Conservation (phyloP, 2,329 filamentous ascomycete species). For the Ophiosphaerella korrae region DNA sequence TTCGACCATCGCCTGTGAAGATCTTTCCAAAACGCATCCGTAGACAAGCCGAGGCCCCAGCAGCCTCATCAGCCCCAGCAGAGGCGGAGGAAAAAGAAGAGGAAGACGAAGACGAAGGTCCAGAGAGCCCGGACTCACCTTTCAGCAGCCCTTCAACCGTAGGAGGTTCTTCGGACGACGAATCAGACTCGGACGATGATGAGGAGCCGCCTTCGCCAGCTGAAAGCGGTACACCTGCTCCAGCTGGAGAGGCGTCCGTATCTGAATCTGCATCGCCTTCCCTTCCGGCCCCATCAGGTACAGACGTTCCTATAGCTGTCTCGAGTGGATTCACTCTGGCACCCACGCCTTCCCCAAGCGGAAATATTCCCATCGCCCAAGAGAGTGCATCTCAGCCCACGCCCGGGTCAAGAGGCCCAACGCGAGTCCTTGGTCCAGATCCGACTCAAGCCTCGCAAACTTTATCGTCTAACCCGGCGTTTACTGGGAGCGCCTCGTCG, state of each 20-base stretch:
- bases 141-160: constrained; percentile 21
- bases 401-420: too few species aligned
- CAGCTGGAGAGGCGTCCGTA: neutral
- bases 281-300: neutral
- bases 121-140: constrained; percentile 32
- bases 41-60: constrained; percentile 25
- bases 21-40: constrained; percentile 19
- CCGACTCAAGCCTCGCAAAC: neutral
- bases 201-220: constrained; percentile 19
- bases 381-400: too few species aligned
- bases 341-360: too few species aligned
- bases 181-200: constrained; percentile 21
- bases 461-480: constrained; percentile 3
- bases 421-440: neutral
- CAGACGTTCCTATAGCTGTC: neutral
- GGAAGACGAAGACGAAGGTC: constrained; percentile 13
- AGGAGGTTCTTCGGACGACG: constrained; percentile 12
- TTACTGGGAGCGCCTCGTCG: constrained; percentile 10
- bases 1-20: constrained; percentile 33
- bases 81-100: constrained; percentile 2
- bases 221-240: constrained; percentile 3
- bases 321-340: neutral
- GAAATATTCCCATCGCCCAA: too few species aligned
- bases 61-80: constrained; percentile 4
- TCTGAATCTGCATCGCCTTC: neutral